Percentiles rank a stretch among this genome's conserved stretches.
These are phyloP conservation scores for Kluyveromyces dobzhanskii DNA, from an alignment of 805 yeast species.

Conservation along the genomic window DNA sequence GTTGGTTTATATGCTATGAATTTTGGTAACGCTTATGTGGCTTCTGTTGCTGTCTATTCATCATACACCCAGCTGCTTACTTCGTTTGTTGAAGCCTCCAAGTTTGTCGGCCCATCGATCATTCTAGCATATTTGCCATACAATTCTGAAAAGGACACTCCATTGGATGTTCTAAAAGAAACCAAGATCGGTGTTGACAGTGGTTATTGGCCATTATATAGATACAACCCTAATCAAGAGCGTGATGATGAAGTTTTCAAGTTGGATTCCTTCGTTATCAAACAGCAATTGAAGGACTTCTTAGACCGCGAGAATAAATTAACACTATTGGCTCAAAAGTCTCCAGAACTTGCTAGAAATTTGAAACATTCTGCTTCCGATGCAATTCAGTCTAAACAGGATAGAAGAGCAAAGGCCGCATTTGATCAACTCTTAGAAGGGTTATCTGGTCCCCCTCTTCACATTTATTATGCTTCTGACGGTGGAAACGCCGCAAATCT, in stretches of 20 bases:
- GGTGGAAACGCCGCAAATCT: constrained; percentile 82
- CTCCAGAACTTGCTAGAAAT: constrained; percentile 72
- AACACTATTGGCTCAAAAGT: constrained; percentile 59
- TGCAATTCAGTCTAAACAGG: constrained; percentile 51
- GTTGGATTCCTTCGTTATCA: constrained; percentile 76
- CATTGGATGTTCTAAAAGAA: constrained; percentile 70
- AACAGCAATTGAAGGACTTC: constrained; percentile 67
- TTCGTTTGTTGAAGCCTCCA: constrained; percentile 83
- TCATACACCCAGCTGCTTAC: constrained; percentile 90
- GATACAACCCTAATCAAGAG: constrained; percentile 62
- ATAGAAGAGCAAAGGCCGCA: constrained; percentile 65
- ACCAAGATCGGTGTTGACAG: constrained; percentile 85
- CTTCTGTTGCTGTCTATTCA: constrained; percentile 87
- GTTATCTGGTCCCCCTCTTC: constrained; percentile 83
- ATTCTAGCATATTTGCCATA: constrained; percentile 87
- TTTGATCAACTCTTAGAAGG: constrained; percentile 73
- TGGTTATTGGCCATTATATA: constrained; percentile 95
- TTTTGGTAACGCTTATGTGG: constrained; percentile 81
- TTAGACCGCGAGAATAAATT: constrained; percentile 85
- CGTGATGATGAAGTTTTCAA: constrained; percentile 51
- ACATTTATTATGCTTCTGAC: constrained; percentile 82
- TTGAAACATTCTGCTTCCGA: constrained; percentile 56
- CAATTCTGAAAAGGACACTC: constrained; percentile 51
- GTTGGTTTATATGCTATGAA: constrained; percentile 93
- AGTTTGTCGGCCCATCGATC: constrained; percentile 82